Percentiles rank a stretch among this genome's conserved stretches.
phyloP scores from a whole-genome alignment of 2,329 filamentous ascomycete species.

The Cercospora nicotianae region DNA sequence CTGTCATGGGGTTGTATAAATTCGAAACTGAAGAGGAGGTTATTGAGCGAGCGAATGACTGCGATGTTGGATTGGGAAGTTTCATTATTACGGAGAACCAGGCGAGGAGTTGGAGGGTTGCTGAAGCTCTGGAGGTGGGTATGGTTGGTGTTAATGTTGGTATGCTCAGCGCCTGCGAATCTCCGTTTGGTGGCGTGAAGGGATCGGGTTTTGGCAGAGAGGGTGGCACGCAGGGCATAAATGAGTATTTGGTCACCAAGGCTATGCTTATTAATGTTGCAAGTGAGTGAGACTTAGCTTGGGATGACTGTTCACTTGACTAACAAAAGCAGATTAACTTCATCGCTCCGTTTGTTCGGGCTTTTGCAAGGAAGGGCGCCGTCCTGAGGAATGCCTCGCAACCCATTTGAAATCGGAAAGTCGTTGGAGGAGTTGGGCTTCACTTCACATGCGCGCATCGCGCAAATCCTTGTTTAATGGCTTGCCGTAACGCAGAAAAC shows the following conservation, averaged over 20 bases:
- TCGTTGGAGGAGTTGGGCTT: neutral
- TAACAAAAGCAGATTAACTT: neutral
- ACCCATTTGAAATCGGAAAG: neutral
- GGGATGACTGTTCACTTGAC: neutral
- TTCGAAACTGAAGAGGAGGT: slow-evolving; percentile 91
- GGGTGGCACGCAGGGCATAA: slow-evolving; percentile 56
- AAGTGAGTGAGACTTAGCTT: neutral
- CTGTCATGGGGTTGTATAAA: slow-evolving; percentile 83
- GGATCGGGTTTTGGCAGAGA: slow-evolving; percentile 54
- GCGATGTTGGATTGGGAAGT: slow-evolving; percentile 85
- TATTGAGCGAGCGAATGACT: slow-evolving; percentile 74
- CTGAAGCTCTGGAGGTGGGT: slow-evolving; percentile 71
- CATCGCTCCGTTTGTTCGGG: neutral
- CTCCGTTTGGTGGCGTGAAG: slow-evolving; percentile 45
- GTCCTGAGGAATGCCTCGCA: neutral
- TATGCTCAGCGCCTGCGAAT: slow-evolving; percentile 36
- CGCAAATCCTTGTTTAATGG: neutral
- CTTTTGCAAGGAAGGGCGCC: neutral
- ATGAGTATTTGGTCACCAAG: slow-evolving; percentile 54
- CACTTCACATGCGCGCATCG: neutral
- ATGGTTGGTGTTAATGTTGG: slow-evolving; percentile 72
- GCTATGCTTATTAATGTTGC: slow-evolving; percentile 16
- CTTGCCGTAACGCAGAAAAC: neutral
- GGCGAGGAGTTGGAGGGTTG: slow-evolving; percentile 59
- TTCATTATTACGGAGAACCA: slow-evolving; percentile 80